phyloP scores from a whole-genome alignment of 176 grass and related monocot species.

The Raddia distichophylla region DNA sequence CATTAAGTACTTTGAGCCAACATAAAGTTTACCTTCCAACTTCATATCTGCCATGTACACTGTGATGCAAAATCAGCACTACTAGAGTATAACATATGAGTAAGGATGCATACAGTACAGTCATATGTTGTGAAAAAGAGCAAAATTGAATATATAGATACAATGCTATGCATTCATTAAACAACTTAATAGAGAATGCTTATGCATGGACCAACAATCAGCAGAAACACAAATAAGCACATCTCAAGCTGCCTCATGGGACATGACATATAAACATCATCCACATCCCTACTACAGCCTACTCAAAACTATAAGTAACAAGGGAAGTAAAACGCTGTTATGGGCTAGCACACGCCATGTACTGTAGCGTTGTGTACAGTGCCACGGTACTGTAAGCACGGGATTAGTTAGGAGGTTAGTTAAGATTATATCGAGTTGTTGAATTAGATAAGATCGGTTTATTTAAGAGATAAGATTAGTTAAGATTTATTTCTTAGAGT shows the following conservation, averaged over 20 bases:
- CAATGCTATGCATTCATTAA: background rate
- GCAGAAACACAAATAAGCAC: slow-evolving; percentile 7
- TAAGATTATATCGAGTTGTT: too few relatives aligned
- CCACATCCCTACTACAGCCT: background rate
- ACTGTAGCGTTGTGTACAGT: too few relatives aligned
- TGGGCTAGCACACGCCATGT: too few relatives aligned
- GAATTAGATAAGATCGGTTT: too few relatives aligned
- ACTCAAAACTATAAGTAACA: slow-evolving; percentile 2
- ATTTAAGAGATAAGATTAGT: too few relatives aligned
- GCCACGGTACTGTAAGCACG: too few relatives aligned
- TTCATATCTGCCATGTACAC: too few relatives aligned
- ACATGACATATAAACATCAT: slow-evolving; percentile 21
- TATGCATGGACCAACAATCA: background rate
- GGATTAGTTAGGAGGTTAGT: too few relatives aligned
- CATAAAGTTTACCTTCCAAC: slow-evolving; percentile 9
- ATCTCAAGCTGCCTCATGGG: slow-evolving; percentile 15
- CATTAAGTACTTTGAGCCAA: slow-evolving; percentile 11
- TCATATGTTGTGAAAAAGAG: background rate
- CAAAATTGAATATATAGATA: slow-evolving; percentile 20
- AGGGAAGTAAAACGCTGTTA: background rate
- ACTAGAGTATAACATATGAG: background rate
- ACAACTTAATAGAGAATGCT: background rate
- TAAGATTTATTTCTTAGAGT: too few relatives aligned
- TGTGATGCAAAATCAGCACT: slow-evolving; percentile 25
- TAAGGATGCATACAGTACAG: background rate